Conservation (phyloP, 495 filamentous ascomycete species). For the Chaetomidium leptoderma region DNA sequence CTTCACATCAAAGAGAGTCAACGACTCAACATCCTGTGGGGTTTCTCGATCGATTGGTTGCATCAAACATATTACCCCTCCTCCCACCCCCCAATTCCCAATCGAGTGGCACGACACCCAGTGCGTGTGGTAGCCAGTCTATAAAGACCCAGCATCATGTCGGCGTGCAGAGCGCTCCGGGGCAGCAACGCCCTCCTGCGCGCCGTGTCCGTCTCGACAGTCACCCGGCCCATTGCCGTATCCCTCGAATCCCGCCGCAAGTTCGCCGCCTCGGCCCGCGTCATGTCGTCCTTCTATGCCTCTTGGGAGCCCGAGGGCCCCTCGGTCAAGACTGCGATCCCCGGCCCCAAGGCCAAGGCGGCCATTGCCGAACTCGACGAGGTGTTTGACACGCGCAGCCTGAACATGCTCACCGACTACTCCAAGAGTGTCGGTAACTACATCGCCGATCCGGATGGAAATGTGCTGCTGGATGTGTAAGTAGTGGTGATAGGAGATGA, state of each 20-base stretch:
- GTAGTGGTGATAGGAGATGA: slow-evolving; percentile 26
- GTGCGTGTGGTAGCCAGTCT: neutral
- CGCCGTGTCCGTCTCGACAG: neutral
- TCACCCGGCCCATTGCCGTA: slow-evolving; percentile 5
- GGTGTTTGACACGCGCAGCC: slow-evolving; percentile 88
- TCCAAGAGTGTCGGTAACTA: slow-evolving; percentile 66
- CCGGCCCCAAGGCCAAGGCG: slow-evolving; percentile 73
- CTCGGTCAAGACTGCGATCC: slow-evolving; percentile 70
- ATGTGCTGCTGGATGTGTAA: slow-evolving; percentile 73
- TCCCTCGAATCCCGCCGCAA: slow-evolving; percentile 21
- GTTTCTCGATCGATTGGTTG: neutral
- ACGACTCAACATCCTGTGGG: neutral
- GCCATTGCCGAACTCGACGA: slow-evolving; percentile 59
- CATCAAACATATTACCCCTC: neutral
- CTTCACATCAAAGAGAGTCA: neutral
- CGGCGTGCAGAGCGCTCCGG: slow-evolving; percentile 17
- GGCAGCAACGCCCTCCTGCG: slow-evolving; percentile 14
- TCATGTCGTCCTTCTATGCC: slow-evolving; percentile 54
- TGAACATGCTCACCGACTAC: slow-evolving; percentile 92
- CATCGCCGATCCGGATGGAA: slow-evolving; percentile 87
- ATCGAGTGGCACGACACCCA: neutral
- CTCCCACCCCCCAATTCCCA: no score
- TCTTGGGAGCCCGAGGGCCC: slow-evolving; percentile 71
- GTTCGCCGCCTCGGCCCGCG: slow-evolving; percentile 30
- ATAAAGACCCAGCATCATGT: slow-evolving; percentile 2